Percentiles rank a stretch among this genome's conserved stretches.
phyloP scores from a whole-genome alignment of 352 stramenopile species.

The Pseudoperonospora humuli region DNA sequence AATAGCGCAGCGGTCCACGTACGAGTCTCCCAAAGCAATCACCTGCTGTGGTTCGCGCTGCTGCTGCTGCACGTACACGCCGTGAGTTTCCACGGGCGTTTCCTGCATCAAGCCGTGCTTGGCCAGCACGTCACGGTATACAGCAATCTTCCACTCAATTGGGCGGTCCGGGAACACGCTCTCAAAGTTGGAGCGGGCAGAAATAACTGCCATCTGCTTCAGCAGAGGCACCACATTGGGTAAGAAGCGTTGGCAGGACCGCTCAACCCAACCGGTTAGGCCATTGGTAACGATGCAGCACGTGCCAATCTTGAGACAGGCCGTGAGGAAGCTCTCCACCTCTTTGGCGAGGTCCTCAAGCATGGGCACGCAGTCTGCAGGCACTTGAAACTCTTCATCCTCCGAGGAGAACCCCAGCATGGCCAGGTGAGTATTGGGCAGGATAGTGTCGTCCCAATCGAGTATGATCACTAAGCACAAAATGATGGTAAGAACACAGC shows the following conservation, averaged over 20 bases:
- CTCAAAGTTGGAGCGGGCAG: conserved; percentile 59
- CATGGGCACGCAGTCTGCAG: conserved; percentile 20
- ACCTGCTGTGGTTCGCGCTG: conserved; percentile 39
- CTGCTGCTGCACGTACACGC: conserved; percentile 19
- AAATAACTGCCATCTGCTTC: conserved; percentile 51
- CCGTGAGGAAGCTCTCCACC: conserved; percentile 38
- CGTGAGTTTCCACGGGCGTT: conserved; percentile 12
- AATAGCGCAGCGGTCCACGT: conserved; percentile 60
- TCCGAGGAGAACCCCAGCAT: conserved; percentile 61
- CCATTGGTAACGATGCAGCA: conserved; percentile 69
- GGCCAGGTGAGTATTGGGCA: conserved; percentile 63
- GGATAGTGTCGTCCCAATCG: conserved; percentile 78
- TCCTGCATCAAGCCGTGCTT: conserved; percentile 23
- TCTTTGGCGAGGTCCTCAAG: conserved; percentile 31
- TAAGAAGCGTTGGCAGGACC: conserved; percentile 67
- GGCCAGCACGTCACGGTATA: conserved; percentile 49
- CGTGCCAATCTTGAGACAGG: conserved; percentile 39
- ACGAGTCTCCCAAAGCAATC: conserved; percentile 66
- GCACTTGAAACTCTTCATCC: conserved; percentile 31
- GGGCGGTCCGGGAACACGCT: conserved; percentile 42
- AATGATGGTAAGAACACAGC: background rate
- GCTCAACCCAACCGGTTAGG: conserved; percentile 59
- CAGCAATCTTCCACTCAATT: conserved; percentile 76
- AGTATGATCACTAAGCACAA: conserved; percentile 50
- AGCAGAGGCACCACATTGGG: conserved; percentile 50